Conservation (phyloP, 2,329 filamentous ascomycete species). For the Fusarium hostae region DNA sequence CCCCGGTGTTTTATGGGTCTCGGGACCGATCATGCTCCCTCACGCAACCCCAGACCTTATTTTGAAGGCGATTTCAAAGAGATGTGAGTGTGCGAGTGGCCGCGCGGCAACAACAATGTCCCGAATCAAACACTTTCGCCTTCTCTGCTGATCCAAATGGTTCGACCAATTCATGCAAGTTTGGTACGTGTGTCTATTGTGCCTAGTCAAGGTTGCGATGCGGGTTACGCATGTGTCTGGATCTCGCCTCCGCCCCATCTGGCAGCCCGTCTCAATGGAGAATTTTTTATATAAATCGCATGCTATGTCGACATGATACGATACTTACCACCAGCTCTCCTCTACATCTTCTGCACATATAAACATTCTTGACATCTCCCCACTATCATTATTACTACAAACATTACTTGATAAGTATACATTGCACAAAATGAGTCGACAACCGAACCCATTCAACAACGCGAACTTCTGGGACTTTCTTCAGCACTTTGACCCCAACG, state of each 20-base stretch:
- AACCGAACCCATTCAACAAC: constrained; percentile 38
- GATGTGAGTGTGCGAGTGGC: constrained; percentile 16
- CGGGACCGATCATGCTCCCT: constrained; percentile 35
- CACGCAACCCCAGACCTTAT: constrained; percentile 7
- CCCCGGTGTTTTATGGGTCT: constrained; percentile 29
- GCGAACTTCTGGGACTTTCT: constrained; percentile 51
- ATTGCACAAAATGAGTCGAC: constrained; percentile 39
- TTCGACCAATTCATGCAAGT: constrained; percentile 34
- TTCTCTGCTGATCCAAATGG: constrained; percentile 34
- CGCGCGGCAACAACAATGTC: constrained; percentile 39
- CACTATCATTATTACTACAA: background rate
- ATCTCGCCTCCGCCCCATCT: constrained; percentile 36
- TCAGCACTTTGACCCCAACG: constrained; percentile 48
- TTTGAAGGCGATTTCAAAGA: constrained; percentile 8
- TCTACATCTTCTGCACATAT: constrained; percentile 13
- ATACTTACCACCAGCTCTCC: constrained; percentile 14
- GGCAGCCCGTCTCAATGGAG: constrained; percentile 14
- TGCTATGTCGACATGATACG: constrained; percentile 15
- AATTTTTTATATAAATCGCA: constrained; percentile 36
- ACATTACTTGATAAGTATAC: background rate
- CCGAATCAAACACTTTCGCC: constrained; percentile 1
- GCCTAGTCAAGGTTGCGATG: constrained; percentile 28
- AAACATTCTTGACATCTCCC: constrained; percentile 7
- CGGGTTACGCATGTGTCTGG: constrained; percentile 35
- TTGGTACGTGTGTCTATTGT: constrained; percentile 37